Conservation (phyloP, 176 grass and related monocot species). For the Musa acuminata region DNA sequence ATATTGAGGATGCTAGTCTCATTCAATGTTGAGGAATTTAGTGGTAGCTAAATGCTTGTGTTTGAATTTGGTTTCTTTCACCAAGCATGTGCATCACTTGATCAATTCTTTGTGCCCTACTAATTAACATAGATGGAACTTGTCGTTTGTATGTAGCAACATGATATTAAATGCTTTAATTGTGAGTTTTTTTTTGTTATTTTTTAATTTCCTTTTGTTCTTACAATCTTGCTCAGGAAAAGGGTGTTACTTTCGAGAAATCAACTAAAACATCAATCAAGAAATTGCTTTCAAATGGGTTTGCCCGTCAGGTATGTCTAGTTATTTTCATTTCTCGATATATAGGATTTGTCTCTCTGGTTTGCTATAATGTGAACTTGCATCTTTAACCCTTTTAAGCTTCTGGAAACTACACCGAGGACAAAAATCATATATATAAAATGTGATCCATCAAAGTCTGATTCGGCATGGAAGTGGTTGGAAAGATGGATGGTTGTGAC, state of each 20-base stretch:
- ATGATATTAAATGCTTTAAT: neutral
- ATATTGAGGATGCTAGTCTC: neutral
- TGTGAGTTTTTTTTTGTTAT: neutral
- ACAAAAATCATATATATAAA: constrained; percentile 63
- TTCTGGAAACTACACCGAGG: constrained; percentile 44
- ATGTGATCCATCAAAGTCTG: constrained; percentile 74
- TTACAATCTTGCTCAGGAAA: constrained; percentile 7
- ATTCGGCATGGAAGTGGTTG: constrained; percentile 89
- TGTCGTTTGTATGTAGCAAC: neutral
- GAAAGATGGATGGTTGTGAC: constrained; percentile 70
- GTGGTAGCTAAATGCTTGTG: neutral
- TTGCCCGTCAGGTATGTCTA: constrained; percentile 61
- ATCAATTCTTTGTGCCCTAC: neutral
- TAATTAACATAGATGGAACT: neutral
- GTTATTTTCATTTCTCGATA: constrained; percentile 12
- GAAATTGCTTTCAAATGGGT: constrained; percentile 70
- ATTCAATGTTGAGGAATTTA: neutral
- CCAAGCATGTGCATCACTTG: neutral
- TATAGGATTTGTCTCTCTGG: constrained; percentile 9
- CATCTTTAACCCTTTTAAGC: constrained; percentile 43
- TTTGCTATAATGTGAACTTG: constrained; percentile 16
- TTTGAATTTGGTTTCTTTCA: neutral
- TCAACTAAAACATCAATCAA: constrained; percentile 44
- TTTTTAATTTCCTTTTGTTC: neutral
- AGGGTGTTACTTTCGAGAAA: constrained; percentile 23